Base-by-base conservation (phyloP, 2,329 filamentous ascomycete species). In the Teratosphaeria viscida region DNA sequence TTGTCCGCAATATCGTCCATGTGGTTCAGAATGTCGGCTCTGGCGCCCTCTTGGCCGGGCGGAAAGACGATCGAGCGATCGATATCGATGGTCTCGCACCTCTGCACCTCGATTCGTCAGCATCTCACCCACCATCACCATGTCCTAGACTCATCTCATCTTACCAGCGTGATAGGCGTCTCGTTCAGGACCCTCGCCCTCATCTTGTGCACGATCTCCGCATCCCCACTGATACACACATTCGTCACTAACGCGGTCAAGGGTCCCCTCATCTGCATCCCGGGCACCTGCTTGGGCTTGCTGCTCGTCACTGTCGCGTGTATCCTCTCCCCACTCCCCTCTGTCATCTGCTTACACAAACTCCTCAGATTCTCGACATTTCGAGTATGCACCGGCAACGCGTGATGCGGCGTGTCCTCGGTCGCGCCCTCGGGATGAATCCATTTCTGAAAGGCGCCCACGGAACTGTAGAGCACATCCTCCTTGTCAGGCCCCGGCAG, bases 401-500 rank as follows among this genome's bases (percentile, higher is more conserved):
- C 88, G 78, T 95, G 86, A 60, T 91, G 87, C 54, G 90, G 88
- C 59, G 90, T 86, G 67, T 89, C 87, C 70, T 95, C 90, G 62
- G 88, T 85, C 58, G 89, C 89, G 67, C 89, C 90, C 72, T 90
- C 89, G 63, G 92, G 88, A 75, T 96, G 92, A 56, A 90, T 94
- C 94, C 94, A 99, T 73, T 90, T 86, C 66, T 92, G 83, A 65
- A 95, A 86, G 62, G 92, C 92, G 67, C 90, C 89, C 60, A 86
- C 85, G 64, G 89, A 96, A 64, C 92, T 91, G 77, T 96, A 92
- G 62, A 97, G 83, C 69, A 99, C 90, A 75, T 97, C 92, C 75
- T 96, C 91, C 19, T 49, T 88, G 70, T 97, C 91, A 64, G 94
- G 94, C 37, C 94, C 94, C 63, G 89, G 84, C 62, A 99, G 85